Evolutionary conservation across 768 basidiomycete species (phyloP).

Genomic region (Glaciozyma martinii): DNA sequence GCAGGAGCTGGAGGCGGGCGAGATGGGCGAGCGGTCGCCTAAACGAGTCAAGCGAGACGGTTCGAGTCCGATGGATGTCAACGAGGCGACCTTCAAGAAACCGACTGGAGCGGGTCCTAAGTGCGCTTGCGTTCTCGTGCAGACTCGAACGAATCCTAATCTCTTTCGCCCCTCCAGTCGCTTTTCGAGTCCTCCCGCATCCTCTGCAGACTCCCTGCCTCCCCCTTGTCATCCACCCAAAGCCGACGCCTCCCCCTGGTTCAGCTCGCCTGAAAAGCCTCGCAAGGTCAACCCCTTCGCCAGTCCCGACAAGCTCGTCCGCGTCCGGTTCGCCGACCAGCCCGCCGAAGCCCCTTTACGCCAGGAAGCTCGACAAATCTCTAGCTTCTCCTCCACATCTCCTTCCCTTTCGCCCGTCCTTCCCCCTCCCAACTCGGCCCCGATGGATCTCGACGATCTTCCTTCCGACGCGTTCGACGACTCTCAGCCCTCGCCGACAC

Average conservation of each 20-base stretch:
- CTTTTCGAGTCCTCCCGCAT: background rate
- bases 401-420: background rate
- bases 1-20: background rate
- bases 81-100: too few species aligned
- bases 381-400: background rate
- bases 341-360: background rate
- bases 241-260: background rate
- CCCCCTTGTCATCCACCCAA: background rate
- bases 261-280: background rate
- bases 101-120: too few species aligned
- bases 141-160: too few species aligned
- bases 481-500: constrained; percentile 26
- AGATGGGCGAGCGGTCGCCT: background rate
- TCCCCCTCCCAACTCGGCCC: background rate
- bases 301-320: constrained; percentile 14
- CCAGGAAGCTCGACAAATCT: background rate
- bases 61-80: background rate
- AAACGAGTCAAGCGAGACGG: constrained; percentile 1
- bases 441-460: constrained; percentile 7
- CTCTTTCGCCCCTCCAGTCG: too few species aligned
- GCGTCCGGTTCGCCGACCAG: background rate
- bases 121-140: too few species aligned
- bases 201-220: background rate
- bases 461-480: constrained; percentile 9
- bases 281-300: constrained; percentile 21